Base-by-base conservation (phyloP, 2,329 filamentous ascomycete genomes). In the Alternaria sp. region DNA sequence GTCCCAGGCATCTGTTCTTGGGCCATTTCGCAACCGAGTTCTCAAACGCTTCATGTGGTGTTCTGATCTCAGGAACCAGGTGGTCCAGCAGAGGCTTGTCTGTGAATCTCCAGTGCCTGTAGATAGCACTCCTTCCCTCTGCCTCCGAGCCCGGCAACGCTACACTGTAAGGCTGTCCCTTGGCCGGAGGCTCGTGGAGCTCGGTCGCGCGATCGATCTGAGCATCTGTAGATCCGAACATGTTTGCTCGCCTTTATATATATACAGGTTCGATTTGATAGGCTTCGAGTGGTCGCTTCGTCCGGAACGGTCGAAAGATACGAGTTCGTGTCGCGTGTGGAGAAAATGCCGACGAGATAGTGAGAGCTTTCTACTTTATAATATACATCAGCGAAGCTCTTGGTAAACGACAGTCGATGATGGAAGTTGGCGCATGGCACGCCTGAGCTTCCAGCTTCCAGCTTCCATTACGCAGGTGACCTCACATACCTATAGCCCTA, bases 21-120 rank as follows among this genome's bases (percentile, higher is more conserved):
- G 91, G 87, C 56, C 83, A 83, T 72, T 84, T 85, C 66, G 85
- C 86, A 57, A 85, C 65, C 16, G 89, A 81, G 26, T 84, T 80
- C 77, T 96, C 92, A 75, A 97, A 96, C 54, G 91, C 83, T 63
- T 97, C 92, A 82, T 96, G 91, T 26, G 89, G 85, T 14, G 93
- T 96, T 63, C 83, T 85, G 52, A 88, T 80, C 81, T 70, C 75
- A 18, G 93, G 91, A 74, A 95, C 90, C 53, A 78, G 48, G 24
- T 52, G 69, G 28, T 70, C 69, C 24, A 77, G 57, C 43, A 76
- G 41, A 57, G 96, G 83, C 60, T 87, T 87, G 79, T 96, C 89
- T 59, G 85, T 85, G 74, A 90, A 89, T 65, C 87, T 87, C 88
- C 90, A 96, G 79, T 97, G 90, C 63, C 95, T 88, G 81, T 98